Conservation (phyloP, 495 filamentous ascomycete genomes). For the Cercophora samala region DNA sequence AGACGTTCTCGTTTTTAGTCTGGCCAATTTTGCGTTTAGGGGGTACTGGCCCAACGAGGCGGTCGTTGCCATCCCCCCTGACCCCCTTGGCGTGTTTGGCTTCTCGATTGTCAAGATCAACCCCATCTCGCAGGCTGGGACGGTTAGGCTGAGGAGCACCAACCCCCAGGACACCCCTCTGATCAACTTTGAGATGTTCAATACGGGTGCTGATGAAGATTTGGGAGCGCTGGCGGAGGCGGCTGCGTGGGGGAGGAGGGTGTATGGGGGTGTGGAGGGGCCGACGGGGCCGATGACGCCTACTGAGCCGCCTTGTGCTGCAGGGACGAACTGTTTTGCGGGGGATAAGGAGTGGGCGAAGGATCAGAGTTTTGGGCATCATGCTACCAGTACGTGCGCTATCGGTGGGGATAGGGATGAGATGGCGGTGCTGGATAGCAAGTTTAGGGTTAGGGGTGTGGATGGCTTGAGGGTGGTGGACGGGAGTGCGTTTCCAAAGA, state of each 20-base stretch:
- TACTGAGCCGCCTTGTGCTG: constrained; percentile 45
- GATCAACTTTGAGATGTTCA: constrained; percentile 47
- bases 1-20: constrained; percentile 34
- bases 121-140: constrained; percentile 40
- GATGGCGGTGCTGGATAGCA: constrained; percentile 38
- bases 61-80: constrained; percentile 10
- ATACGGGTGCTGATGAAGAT: constrained; percentile 26
- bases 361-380: constrained; percentile 40
- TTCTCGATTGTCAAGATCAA: constrained; percentile 25
- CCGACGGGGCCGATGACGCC: constrained; percentile 43
- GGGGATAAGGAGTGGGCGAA: constrained; percentile 37
- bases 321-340: constrained; percentile 37
- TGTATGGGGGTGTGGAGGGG: constrained; percentile 4
- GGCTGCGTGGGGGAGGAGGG: constrained; percentile 51
- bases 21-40: constrained; percentile 27
- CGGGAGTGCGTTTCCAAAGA: constrained; percentile 37
- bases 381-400: constrained; percentile 35
- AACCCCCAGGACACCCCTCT: constrained; percentile 43
- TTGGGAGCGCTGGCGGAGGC: constrained; percentile 51
- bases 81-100: constrained; percentile 16
- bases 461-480: constrained; percentile 46
- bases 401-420: constrained; percentile 41
- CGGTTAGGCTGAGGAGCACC: constrained; percentile 37
- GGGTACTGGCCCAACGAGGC: constrained; percentile 33
- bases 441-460: constrained; percentile 38